Evolutionary conservation across 106 monocot species (phyloP).

Genomic region (Chionographis japonica): DNA sequence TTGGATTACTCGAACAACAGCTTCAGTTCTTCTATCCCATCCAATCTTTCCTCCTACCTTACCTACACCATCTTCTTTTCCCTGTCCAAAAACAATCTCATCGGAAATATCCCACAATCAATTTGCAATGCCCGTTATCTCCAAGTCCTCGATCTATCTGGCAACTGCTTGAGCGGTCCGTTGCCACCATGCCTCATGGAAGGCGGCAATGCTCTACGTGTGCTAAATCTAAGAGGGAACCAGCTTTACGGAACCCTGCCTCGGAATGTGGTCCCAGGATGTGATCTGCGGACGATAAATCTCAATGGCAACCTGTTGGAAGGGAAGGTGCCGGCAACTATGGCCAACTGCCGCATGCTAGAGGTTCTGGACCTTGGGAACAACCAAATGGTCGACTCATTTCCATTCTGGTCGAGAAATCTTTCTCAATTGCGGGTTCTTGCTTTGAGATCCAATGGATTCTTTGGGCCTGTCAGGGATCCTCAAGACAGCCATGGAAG

Average conservation of each 20-base stretch:
- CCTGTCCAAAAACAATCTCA: slow-evolving; percentile 42
- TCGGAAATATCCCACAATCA: slow-evolving; percentile 49
- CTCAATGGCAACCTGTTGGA: slow-evolving; percentile 43
- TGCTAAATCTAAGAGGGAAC: slow-evolving; percentile 55
- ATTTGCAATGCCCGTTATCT: slow-evolving; percentile 47
- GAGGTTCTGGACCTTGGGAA: slow-evolving; percentile 72
- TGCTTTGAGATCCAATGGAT: slow-evolving; percentile 52
- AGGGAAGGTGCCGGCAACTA: slow-evolving; percentile 40
- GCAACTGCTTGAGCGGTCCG: slow-evolving; percentile 45
- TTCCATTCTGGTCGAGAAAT: slow-evolving; percentile 52
- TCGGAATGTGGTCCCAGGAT: slow-evolving; percentile 16
- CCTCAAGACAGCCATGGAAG: neutral
- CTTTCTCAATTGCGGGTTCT: slow-evolving; percentile 41
- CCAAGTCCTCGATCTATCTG: slow-evolving; percentile 60
- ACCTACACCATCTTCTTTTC: slow-evolving; percentile 37
- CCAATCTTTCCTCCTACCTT: slow-evolving; percentile 22
- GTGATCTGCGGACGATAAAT: slow-evolving; percentile 41
- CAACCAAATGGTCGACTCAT: slow-evolving; percentile 42
- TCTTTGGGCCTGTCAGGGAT: slow-evolving; percentile 24
- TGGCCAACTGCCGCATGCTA: slow-evolving; percentile 41
- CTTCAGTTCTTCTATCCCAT: slow-evolving; percentile 48
- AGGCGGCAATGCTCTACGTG: slow-evolving; percentile 3
- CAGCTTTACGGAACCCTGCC: slow-evolving; percentile 36
- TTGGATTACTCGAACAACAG: slow-evolving; percentile 70
- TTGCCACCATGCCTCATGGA: slow-evolving; percentile 45